Percentiles rank a stretch among this genome's conserved stretches.
These are phyloP conservation scores for Carex arenaria DNA, from an alignment of 202 grass and related monocot species.

Conservation along the genomic window DNA sequence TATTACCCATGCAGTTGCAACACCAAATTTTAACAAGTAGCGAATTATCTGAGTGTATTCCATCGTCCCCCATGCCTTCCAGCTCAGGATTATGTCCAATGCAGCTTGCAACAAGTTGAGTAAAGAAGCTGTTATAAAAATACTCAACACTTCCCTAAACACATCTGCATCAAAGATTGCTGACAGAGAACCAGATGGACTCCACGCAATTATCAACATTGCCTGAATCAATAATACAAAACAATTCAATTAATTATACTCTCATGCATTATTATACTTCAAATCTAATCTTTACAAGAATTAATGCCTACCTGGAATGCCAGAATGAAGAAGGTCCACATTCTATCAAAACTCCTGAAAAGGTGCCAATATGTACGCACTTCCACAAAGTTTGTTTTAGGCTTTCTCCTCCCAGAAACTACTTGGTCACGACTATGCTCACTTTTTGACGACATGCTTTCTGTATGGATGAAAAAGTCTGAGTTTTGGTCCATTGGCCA, in stretches of 20 bases:
- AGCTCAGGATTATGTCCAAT: slow-evolving; percentile 82
- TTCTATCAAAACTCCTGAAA: slow-evolving; percentile 96
- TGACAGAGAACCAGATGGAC: slow-evolving; percentile 45
- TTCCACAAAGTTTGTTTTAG: slow-evolving; percentile 99
- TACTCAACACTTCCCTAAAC: slow-evolving; percentile 79
- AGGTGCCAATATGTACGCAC: slow-evolving; percentile 94
- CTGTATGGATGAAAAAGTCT: slow-evolving; percentile 50
- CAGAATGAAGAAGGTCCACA: slow-evolving; percentile 97
- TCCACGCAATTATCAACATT: slow-evolving; percentile 97
- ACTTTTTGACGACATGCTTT: not conserved
- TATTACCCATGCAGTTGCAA: slow-evolving; percentile 84
- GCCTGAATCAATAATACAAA: slow-evolving; percentile 43
- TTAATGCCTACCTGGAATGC: slow-evolving; percentile 63
- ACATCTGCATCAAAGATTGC: slow-evolving; percentile 66
- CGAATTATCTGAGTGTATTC: slow-evolving; percentile 63
- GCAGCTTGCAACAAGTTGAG: slow-evolving; percentile 91
- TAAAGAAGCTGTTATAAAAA: slow-evolving; percentile 91
- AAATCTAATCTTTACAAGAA: not conserved
- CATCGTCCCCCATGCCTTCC: slow-evolving; percentile 86
- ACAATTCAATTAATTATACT: slow-evolving; percentile 10
- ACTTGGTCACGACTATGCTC: slow-evolving; percentile 34
- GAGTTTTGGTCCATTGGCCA: slow-evolving; percentile 45
- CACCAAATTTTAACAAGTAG: slow-evolving; percentile 73
- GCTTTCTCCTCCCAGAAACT: slow-evolving; percentile 29
- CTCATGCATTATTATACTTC: slow-evolving; percentile 8